phyloP scores from a whole-genome alignment of 768 basidiomycete genomes.

The Kwoniella sp. region DNA sequence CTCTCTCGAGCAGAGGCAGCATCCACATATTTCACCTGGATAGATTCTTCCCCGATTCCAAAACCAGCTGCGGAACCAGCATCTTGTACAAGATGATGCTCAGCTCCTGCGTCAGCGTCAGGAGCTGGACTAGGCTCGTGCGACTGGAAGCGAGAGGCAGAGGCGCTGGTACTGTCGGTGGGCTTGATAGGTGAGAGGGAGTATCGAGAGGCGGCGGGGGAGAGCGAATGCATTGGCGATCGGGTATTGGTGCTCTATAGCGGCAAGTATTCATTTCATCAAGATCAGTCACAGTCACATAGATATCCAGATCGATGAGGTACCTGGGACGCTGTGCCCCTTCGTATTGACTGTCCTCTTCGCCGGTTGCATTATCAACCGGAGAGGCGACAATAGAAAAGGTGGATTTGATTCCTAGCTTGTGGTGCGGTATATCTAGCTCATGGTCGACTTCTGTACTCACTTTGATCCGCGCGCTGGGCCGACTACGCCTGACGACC shows the following conservation, averaged over 20 bases:
- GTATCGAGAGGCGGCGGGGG: constrained; percentile 17
- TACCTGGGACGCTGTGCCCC: too few relatives aligned
- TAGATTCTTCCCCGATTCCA: constrained; percentile 36
- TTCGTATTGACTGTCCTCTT: too few relatives aligned
- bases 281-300: neutral
- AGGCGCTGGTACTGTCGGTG: neutral
- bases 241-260: constrained; percentile 5
- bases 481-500: constrained; percentile 10
- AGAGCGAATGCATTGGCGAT: constrained; percentile 17
- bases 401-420: too few relatives aligned
- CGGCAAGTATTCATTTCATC: neutral
- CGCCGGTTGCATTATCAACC: too few relatives aligned
- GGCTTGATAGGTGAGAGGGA: neutral
- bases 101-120: neutral
- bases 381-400: too few relatives aligned
- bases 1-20: constrained; percentile 45
- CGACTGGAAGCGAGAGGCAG: neutral
- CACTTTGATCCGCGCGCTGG: constrained; percentile 22
- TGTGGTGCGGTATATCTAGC: too few relatives aligned
- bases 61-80: neutral
- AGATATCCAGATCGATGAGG: too few relatives aligned
- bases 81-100: neutral
- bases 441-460: constrained; percentile 10
- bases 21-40: constrained; percentile 48
- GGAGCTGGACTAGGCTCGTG: neutral